Evolutionary conservation across 805 yeast species (phyloP).

Genomic region (Suhomyces prunicola): DNA sequence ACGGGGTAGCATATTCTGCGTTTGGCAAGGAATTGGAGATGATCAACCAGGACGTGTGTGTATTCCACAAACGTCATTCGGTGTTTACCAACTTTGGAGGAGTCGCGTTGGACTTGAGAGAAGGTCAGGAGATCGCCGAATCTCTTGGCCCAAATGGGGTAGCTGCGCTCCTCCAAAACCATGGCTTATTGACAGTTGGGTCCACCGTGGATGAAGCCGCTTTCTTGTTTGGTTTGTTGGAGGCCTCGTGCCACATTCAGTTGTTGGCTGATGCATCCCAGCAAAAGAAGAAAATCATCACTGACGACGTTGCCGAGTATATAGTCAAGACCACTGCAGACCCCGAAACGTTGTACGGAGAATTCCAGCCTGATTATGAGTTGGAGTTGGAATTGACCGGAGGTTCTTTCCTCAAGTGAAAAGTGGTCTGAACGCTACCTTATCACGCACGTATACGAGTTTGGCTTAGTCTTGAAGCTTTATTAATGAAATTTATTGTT

Average conservation of each 20-base stretch:
- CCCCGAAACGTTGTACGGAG: constrained; percentile 66
- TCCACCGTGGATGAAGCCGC: constrained; percentile 74
- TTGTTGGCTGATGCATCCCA: constrained; percentile 56
- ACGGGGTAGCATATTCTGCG: constrained; percentile 39
- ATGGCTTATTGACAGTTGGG: constrained; percentile 71
- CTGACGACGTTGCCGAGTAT: constrained; percentile 49
- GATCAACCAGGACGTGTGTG: constrained; percentile 77
- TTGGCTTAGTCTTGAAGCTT: not conserved
- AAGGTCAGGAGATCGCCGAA: constrained; percentile 58
- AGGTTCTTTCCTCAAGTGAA: constrained; percentile 21
- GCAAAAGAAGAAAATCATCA: constrained; percentile 41
- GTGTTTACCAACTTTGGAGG: constrained; percentile 76
- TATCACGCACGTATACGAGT: not conserved
- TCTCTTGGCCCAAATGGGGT: constrained; percentile 55
- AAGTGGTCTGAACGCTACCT: not conserved
- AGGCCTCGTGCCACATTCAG: constrained; percentile 64
- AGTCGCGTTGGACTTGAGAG: constrained; percentile 65
- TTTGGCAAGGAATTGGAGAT: constrained; percentile 54
- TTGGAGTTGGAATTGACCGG: constrained; percentile 24
- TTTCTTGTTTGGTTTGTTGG: constrained; percentile 59
- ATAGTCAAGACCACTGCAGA: constrained; percentile 60
- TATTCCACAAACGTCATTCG: constrained; percentile 60
- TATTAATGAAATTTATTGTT: not conserved
- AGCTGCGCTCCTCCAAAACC: constrained; percentile 64
- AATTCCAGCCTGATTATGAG: constrained; percentile 69